Percentiles rank a stretch among this genome's conserved stretches.
Conservation (phyloP, 345 rosid genomes). For the Lepidium sativum region DNA sequence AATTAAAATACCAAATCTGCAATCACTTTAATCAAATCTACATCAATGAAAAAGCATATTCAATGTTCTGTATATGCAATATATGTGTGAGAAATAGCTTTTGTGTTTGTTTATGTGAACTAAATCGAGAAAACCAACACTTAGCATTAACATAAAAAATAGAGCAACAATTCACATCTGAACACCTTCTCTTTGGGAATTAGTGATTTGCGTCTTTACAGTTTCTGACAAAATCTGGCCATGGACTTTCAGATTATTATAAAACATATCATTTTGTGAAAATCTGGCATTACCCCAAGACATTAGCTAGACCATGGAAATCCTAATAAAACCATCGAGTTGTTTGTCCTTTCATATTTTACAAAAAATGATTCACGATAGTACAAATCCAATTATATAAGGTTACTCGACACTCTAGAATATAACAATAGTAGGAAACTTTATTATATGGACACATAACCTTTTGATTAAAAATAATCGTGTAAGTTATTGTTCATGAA, state of each 20-base stretch:
- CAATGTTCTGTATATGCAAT: neutral
- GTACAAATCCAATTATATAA: no score
- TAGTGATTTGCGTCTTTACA: neutral
- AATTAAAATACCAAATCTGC: neutral
- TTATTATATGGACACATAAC: no score
- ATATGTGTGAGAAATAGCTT: neutral
- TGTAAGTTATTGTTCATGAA: no score
- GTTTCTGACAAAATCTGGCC: neutral
- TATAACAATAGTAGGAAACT: no score
- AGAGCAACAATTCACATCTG: neutral
- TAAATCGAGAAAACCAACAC: neutral
- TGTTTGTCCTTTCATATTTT: neutral
- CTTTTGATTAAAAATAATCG: no score
- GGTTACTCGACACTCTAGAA: no score
- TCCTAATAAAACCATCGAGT: neutral
- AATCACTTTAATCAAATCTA: neutral
- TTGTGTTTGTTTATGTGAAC: slow-evolving; percentile 3
- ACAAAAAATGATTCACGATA: no score
- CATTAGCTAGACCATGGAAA: neutral
- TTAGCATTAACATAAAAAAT: neutral
- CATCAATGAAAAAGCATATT: neutral
- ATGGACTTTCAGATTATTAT: neutral
- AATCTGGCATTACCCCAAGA: neutral
- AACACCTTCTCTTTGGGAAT: neutral
- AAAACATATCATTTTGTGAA: neutral